Evolutionary conservation across 140 eudicot genomes (phyloP).

Genomic region (Senecio squalidus): DNA sequence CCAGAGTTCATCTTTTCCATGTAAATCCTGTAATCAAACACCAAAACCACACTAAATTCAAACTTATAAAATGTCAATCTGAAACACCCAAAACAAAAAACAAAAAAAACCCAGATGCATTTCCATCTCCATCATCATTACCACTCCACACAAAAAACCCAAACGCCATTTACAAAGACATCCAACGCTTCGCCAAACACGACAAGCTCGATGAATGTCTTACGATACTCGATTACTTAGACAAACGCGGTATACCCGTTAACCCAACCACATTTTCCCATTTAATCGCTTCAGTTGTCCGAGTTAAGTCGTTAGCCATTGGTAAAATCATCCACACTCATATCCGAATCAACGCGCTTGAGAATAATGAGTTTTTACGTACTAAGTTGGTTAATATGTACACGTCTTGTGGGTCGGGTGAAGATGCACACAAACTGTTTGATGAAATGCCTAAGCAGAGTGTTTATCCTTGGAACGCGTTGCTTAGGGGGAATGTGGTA

Average conservation of each 20-base stretch:
- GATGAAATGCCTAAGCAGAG: slow-evolving; percentile 46
- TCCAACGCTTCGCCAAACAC: slow-evolving; percentile 55
- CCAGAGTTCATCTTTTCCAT: too few relatives aligned
- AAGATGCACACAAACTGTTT: slow-evolving; percentile 63
- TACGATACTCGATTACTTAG: slow-evolving; percentile 63
- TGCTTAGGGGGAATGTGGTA: slow-evolving; percentile 77
- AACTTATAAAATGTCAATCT: too few relatives aligned
- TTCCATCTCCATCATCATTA: slow-evolving; percentile 51
- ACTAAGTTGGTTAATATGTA: slow-evolving; percentile 75
- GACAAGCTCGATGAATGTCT: slow-evolving; percentile 71
- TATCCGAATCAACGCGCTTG: slow-evolving; percentile 66
- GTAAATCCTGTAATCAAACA: too few relatives aligned
- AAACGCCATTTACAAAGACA: slow-evolving; percentile 53
- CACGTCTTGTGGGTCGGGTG: slow-evolving; percentile 52
- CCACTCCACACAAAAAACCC: slow-evolving; percentile 73
- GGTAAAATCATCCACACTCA: slow-evolving; percentile 58
- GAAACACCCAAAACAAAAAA: too few relatives aligned
- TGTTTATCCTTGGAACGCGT: slow-evolving; percentile 86
- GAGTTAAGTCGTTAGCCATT: slow-evolving; percentile 36
- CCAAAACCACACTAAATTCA: too few relatives aligned
- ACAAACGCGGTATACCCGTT: slow-evolving; percentile 70
- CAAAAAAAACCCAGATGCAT: too few relatives aligned
- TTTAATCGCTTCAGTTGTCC: slow-evolving; percentile 56
- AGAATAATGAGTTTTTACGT: slow-evolving; percentile 55
- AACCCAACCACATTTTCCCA: slow-evolving; percentile 68